Percentiles rank a stretch among this genome's conserved stretches.
phyloP scores from a whole-genome alignment of 2,329 filamentous ascomycete genomes.

The Sporothrix sp. region DNA sequence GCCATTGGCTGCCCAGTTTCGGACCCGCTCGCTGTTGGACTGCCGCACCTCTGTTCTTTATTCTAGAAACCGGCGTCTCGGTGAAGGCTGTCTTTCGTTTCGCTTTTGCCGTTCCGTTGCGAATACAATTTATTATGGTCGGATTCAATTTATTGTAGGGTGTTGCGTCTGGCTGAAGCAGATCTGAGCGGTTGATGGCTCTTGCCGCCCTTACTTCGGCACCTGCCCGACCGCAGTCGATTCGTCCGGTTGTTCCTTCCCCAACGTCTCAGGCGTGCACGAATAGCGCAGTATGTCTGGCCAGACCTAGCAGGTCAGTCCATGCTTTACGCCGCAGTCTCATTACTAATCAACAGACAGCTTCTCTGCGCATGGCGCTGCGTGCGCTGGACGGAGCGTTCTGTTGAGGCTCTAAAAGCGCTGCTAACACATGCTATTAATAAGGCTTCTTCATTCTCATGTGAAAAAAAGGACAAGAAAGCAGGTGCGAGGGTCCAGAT shows the following conservation, averaged over 20 bases:
- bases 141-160: too few species aligned
- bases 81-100: slow-evolving; percentile 1
- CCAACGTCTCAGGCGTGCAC: slow-evolving; percentile 1
- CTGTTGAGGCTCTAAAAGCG: too few species aligned
- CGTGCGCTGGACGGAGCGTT: too few species aligned
- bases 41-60: too few species aligned
- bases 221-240: neutral
- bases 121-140: too few species aligned
- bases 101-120: neutral
- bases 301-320: too few species aligned
- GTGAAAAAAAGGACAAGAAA: neutral
- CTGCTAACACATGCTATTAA: too few species aligned
- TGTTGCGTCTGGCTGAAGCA: slow-evolving; percentile 1
- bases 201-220: neutral
- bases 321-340: too few species aligned
- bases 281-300: neutral
- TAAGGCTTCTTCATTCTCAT: neutral
- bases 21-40: too few species aligned
- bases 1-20: slow-evolving; percentile 13
- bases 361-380: too few species aligned
- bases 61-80: slow-evolving; percentile 10
- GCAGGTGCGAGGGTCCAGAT: neutral
- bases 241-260: slow-evolving; percentile 2
- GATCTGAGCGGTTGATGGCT: neutral
- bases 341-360: neutral